Evolutionary conservation across 2,329 filamentous ascomycete species (phyloP), one percentile per base, ranked within the genome.

Genomic region (Sarocladium oryzae): DNA sequence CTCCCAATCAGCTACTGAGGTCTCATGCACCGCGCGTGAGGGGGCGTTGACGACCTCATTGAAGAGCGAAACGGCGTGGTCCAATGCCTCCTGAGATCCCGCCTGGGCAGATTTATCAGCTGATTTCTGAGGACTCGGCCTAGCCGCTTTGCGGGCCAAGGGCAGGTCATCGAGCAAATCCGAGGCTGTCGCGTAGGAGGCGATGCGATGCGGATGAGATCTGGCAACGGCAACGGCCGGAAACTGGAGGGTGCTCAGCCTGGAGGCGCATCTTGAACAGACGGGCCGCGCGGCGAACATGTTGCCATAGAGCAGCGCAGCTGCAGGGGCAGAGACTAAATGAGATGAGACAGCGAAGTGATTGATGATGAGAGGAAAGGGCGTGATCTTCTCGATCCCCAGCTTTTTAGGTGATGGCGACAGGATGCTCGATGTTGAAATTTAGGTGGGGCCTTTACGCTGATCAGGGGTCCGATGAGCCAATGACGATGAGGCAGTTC

Each of bases 211-310:
- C 9, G n/a, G 43, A 48, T 48, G 43, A 48, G 43, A 20, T 48
- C 40, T 43, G 23, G 21, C 13, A 13, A 16, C 26, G 26, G 43
- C 26, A 13, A 15, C 21, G n/a, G 26, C n/a, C 6, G 36, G 16
- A 16, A 48, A 23, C 15, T 32, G 43, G 28, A 20, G 13, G 5
- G 28, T 8, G 26, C 43, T 33, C 16, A 50, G 33, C 21, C 61
- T 61, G 18, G 60, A 59, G 40, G 61, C 60, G 56, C 68, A 71
- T 58, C 61, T 64, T 55, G 60, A 61, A 58, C 68, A 70, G 53
- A 62, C 57, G 32, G 61, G 59, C 51, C 66, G 60, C 51, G 68
- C 61, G 51, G 64, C 56, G 56, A 63, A 62, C 68, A 70, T 70
- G 48, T 50, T 55, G 55, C 53, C 43, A 45, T 49, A 51, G 20